Base-by-base conservation (phyloP, 345 rosid genomes). In the Eucalyptus marginata region DNA sequence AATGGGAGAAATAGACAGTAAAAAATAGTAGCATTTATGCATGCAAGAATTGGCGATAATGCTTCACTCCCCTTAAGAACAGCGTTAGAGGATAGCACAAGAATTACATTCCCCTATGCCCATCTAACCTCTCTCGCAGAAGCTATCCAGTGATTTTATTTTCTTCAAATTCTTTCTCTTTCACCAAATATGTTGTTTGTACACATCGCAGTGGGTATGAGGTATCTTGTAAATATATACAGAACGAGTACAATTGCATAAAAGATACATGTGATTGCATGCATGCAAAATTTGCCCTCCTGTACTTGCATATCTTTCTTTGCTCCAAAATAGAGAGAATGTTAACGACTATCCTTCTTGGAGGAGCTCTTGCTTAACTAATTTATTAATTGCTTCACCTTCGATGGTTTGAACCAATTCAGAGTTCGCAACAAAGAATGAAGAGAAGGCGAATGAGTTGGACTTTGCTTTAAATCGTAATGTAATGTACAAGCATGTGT, bases 171-270 rank as follows among this genome's bases (percentile, higher is more conserved):
- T 58, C n/a, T 58, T 5, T 58, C 64, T 58, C 24, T 52, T 49
- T 49, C 50, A 49, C 50, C 58, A 18, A 52, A 20, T 52, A 52
- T 52, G 24, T 17, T 18, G 25, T 7, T 4, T 18, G 24, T 52
- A 8, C 8, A 17, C 8, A 52, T 52, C 20, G 3, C 25, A 18
- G 5, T 49, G 50, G 50, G 50, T 13, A 6, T 50, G 7, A 2
- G 36, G 36, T 36, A 36, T 36, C 36, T 36, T 36, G 36, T 36
- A 36, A 36, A 18, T 18, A 18, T 18, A 18, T 18, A 52, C 24
- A 52, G 2, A 52, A 52, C 58, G 24, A 18, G 24, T 52, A 9
- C 24, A 18, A 18, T 52, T 0, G 0, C 10, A 36, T 3, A 24
- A 2, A 13, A 27, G 31, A 62, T 13, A 27, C 6, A 27, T 62